phyloP scores from a whole-genome alignment of 345 rosid species.

The Balakata baccata region DNA sequence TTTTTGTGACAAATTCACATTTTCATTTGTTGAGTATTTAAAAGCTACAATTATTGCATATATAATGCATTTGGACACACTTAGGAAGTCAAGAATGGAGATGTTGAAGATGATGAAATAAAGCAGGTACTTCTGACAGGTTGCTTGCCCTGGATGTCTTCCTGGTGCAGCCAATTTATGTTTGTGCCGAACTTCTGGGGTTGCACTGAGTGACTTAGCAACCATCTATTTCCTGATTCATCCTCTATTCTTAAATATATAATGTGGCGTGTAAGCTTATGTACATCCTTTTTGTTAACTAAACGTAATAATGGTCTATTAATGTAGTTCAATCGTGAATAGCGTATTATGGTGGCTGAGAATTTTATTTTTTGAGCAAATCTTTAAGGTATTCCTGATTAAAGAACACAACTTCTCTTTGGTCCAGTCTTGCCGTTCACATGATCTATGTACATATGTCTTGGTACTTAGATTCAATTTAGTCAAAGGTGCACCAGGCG shows the following conservation, averaged over 20 bases:
- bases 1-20: not conserved
- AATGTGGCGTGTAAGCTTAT: not conserved
- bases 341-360: too few relatives aligned
- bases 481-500: too few relatives aligned
- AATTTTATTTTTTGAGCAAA: too few relatives aligned
- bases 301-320: not conserved
- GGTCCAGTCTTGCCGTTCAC: too few relatives aligned
- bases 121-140: constrained; percentile 51
- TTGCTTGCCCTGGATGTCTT: constrained; percentile 33
- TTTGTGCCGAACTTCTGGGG: constrained; percentile 39
- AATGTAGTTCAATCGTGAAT: not conserved
- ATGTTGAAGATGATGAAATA: constrained; percentile 39
- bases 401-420: too few relatives aligned
- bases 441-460: too few relatives aligned
- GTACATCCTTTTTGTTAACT: not conserved
- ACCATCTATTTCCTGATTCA: constrained; percentile 38
- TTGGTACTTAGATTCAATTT: too few relatives aligned
- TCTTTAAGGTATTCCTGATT: too few relatives aligned
- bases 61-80: not conserved
- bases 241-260: constrained; percentile 29
- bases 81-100: constrained; percentile 30
- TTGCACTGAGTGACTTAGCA: constrained; percentile 31
- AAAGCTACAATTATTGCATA: not conserved
- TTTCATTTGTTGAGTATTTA: not conserved
- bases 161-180: constrained; percentile 39